Percentiles rank a stretch among this genome's conserved stretches.
Conservation (phyloP, 192 early-diverging fungal species). For the Bifiguratus adelaidae region DNA sequence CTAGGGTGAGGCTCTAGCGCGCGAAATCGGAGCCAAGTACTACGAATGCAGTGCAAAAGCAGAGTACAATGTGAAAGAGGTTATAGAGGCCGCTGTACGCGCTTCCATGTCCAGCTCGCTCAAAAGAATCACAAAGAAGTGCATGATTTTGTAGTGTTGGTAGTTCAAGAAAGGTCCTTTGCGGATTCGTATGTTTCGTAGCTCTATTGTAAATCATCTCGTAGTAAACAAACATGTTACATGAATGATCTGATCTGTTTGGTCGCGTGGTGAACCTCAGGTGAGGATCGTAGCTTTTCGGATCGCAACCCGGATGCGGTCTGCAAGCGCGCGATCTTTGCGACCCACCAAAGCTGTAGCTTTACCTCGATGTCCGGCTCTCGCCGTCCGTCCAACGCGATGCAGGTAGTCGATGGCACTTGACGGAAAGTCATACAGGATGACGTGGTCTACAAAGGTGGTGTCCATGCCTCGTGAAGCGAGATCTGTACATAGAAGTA, state of each 20-base stretch:
- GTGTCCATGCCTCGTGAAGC: constrained; percentile 87
- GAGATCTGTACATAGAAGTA: constrained; percentile 86
- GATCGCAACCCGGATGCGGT: constrained; percentile 47
- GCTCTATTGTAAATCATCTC: too few species aligned
- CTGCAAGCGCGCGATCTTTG: constrained; percentile 55
- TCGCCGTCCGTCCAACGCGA: constrained; percentile 82
- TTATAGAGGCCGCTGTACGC: constrained; percentile 33
- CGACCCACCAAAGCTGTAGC: constrained; percentile 74
- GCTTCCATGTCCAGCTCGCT: constrained; percentile 25
- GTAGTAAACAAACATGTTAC: too few species aligned
- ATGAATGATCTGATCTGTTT: too few species aligned
- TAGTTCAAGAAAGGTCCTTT: too few species aligned
- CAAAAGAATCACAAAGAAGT: too few species aligned
- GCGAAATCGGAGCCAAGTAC: constrained; percentile 30
- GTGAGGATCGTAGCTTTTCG: constrained; percentile 41
- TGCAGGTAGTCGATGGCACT: constrained; percentile 90
- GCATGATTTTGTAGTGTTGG: too few species aligned
- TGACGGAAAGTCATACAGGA: constrained; percentile 86
- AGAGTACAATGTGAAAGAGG: constrained; percentile 26
- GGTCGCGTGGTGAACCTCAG: too few species aligned
- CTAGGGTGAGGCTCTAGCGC: constrained; percentile 30
- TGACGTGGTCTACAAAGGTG: constrained; percentile 75
- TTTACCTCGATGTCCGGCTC: constrained; percentile 67
- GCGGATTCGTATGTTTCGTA: too few species aligned
- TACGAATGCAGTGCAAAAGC: constrained; percentile 40